Conservation (phyloP, 257 asterid genomes). For the Scutellaria galericulata region DNA sequence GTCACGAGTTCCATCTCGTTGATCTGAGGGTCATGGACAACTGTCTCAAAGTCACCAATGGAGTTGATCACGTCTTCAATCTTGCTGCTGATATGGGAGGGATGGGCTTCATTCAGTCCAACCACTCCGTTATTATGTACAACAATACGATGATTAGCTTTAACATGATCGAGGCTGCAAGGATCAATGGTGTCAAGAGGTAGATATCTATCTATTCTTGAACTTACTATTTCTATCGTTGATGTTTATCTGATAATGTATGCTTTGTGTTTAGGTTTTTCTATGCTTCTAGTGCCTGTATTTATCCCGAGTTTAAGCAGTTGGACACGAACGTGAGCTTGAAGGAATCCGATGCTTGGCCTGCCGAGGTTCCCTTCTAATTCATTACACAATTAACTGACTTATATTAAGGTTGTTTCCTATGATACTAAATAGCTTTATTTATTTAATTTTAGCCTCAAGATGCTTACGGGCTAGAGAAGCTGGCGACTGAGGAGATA, state of each 20-base stretch:
- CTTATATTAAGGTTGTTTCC: neutral
- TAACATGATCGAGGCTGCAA: slow-evolving; percentile 85
- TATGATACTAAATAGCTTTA: slow-evolving; percentile 8
- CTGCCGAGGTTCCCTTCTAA: slow-evolving; percentile 72
- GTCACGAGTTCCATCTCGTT: slow-evolving; percentile 82
- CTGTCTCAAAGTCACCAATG: slow-evolving; percentile 73
- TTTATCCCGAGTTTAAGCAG: slow-evolving; percentile 89
- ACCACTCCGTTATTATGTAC: slow-evolving; percentile 88
- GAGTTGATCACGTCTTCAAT: slow-evolving; percentile 77
- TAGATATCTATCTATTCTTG: neutral
- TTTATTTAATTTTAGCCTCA: slow-evolving; percentile 59
- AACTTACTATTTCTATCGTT: too few relatives aligned
- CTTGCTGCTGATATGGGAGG: slow-evolving; percentile 97
- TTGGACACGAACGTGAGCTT: slow-evolving; percentile 87
- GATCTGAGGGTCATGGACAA: slow-evolving; percentile 94
- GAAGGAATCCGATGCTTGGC: slow-evolving; percentile 95
- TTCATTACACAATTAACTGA: slow-evolving; percentile 14
- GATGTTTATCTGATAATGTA: too few relatives aligned
- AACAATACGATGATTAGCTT: slow-evolving; percentile 90
- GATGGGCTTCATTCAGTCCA: slow-evolving; percentile 91
- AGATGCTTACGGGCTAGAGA: slow-evolving; percentile 92
- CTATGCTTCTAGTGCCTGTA: slow-evolving; percentile 90
- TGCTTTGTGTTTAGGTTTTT: slow-evolving; percentile 59
- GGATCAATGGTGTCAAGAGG: slow-evolving; percentile 81
- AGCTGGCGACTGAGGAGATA: slow-evolving; percentile 80